Evolutionary conservation across 805 yeast species (phyloP), one percentile per base, ranked within the genome.

Genomic region (Grigorovia jiainica): DNA sequence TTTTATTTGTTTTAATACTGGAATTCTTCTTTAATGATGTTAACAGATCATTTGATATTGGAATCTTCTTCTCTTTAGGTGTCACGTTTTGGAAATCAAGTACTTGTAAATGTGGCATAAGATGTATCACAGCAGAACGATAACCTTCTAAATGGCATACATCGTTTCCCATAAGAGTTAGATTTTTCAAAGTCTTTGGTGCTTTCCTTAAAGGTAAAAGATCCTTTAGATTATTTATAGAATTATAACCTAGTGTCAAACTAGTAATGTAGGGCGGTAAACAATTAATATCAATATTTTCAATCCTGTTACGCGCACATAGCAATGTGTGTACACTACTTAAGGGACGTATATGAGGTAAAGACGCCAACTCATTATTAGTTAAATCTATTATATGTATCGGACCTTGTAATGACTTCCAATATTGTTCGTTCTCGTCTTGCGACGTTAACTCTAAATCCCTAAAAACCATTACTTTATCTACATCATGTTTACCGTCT

Each of bases 351-450:
- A 53, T 0, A 80, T 85, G 30, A 74, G 67, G 53, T 65, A 90
- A 49, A 2, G 67, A 68, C 1, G 70, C 60, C n/a, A 90, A 62
- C 27, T 76, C 80, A 60, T 90, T 90, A 53, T 82, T 79, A 1
- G 90, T 76, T 25, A 90, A 55, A 57, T 90, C 97, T 3, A 90
- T 61, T 71, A 75, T 45, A 71, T 79, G 56, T 62, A 66, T 33
- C 53, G 64, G 56, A 70, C 75, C 41, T 13, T 3, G 5, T 13
- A 27, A 13, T 7, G 31, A 10, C 15, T 13, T 27, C 31, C 31
- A 27, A 13, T 27, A 27, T 13, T 27, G 31, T 13, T 27, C 31
- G 15, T 27, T 27, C 15, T 27, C 31, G 31, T 5, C n/a, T 13
- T n/a, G 3, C 7, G 16, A 8, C 7, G n/a, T 6, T 33, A 78